Conservation (phyloP, 176 grass and related monocot genomes). For the Stipa capillata region DNA sequence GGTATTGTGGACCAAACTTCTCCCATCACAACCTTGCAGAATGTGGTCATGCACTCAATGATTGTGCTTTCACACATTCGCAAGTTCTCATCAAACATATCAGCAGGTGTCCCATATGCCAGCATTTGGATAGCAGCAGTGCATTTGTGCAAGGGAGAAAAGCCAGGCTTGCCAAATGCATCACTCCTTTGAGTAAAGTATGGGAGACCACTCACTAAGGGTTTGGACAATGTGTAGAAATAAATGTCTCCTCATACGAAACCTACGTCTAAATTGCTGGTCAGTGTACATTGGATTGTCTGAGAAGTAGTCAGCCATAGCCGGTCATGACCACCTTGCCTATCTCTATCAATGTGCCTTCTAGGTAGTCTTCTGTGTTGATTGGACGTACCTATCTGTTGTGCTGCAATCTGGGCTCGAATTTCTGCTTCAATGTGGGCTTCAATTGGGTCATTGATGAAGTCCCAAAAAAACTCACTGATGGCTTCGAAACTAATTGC, state of each 20-base stretch:
- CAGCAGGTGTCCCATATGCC: background rate
- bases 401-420: background rate
- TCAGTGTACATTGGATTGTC: background rate
- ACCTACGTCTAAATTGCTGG: background rate
- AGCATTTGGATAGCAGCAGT: too few species aligned
- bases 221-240: background rate
- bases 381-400: background rate
- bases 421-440: background rate
- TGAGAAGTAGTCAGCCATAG: background rate
- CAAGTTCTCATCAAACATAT: background rate
- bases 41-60: background rate
- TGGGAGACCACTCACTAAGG: background rate
- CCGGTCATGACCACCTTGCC: background rate
- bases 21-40: background rate
- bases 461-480: background rate
- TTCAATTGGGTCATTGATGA: background rate
- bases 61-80: background rate
- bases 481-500: background rate
- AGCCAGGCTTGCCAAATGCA: background rate
- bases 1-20: background rate
- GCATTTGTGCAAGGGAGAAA: too few species aligned
- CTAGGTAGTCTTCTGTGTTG: background rate
- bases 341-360: background rate
- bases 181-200: background rate
- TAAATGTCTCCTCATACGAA: background rate